Evolutionary conservation across 1,284 basidiomycete species (phyloP).

Genomic region (Trametes pubescens): DNA sequence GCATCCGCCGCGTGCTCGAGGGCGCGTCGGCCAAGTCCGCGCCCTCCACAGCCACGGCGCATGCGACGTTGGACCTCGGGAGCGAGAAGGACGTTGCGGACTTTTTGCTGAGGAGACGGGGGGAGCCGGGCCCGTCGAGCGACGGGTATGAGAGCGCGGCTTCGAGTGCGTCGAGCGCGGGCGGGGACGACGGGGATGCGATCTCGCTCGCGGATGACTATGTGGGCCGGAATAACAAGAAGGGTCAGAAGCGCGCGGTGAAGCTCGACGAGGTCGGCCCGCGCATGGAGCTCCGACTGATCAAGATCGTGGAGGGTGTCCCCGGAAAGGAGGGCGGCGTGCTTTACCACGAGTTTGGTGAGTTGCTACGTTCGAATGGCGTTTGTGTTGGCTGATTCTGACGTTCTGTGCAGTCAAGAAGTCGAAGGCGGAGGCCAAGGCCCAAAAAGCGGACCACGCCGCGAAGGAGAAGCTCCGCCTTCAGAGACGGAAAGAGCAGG

Average conservation of each 20-base stretch:
- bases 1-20: constrained; percentile 91
- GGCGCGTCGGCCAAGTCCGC: constrained; percentile 56
- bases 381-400: background rate
- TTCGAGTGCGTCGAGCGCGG: constrained; percentile 79
- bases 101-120: constrained; percentile 83
- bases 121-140: constrained; percentile 68
- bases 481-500: constrained; percentile 86
- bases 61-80: constrained; percentile 77
- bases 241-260: constrained; percentile 91
- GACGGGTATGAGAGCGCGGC: constrained; percentile 89
- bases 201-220: constrained; percentile 92
- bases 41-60: constrained; percentile 41
- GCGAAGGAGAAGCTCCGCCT: constrained; percentile 79
- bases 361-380: constrained; percentile 38
- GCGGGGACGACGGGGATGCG: constrained; percentile 83
- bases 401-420: constrained; percentile 72
- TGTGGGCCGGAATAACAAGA: constrained; percentile 93
- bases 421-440: constrained; percentile 73
- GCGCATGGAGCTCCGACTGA: constrained; percentile 89
- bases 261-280: constrained; percentile 95
- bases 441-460: constrained; percentile 77
- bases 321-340: constrained; percentile 90
- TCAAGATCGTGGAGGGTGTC: constrained; percentile 96
- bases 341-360: constrained; percentile 92
- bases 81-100: constrained; percentile 95